These are phyloP conservation scores for Cladophialophora psammophila DNA, from an alignment of 2,329 filamentous ascomycete genomes.

Conservation along the genomic window DNA sequence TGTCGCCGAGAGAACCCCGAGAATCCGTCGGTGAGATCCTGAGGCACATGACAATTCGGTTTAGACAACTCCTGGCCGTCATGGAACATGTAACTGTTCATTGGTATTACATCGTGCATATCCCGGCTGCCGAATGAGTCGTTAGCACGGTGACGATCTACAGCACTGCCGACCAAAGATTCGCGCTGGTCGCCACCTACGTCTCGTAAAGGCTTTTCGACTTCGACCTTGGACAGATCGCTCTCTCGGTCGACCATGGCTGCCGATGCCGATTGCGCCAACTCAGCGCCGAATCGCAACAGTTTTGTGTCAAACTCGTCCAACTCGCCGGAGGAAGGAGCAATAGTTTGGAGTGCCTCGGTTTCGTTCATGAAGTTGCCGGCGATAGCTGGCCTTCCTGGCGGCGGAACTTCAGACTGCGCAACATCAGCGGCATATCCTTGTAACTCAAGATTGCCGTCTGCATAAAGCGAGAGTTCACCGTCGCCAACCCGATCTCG, in stretches of 20 bases:
- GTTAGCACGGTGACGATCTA: background rate
- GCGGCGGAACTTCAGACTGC: background rate
- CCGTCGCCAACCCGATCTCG: background rate
- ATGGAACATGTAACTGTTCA: background rate
- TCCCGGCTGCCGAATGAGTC: background rate
- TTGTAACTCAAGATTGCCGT: background rate
- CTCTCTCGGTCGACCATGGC: background rate
- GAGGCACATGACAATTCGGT: background rate
- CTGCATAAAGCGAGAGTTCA: background rate
- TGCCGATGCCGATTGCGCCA: background rate
- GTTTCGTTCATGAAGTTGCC: background rate
- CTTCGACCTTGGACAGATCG: background rate
- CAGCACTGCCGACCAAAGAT: background rate
- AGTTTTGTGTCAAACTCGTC: slow-evolving; percentile 18
- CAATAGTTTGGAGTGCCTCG: background rate
- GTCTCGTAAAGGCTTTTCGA: background rate
- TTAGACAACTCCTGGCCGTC: background rate
- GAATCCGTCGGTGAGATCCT: slow-evolving; percentile 18
- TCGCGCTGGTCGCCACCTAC: background rate
- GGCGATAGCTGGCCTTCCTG: background rate
- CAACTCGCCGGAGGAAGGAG: background rate
- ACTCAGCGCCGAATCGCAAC: background rate
- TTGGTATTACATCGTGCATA: background rate
- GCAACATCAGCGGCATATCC: background rate
- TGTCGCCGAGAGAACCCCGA: slow-evolving; percentile 31